Percentiles rank a stretch among this genome's conserved stretches.
Conservation (phyloP, 1,284 basidiomycete genomes). For the Ceratobasidium sp. region DNA sequence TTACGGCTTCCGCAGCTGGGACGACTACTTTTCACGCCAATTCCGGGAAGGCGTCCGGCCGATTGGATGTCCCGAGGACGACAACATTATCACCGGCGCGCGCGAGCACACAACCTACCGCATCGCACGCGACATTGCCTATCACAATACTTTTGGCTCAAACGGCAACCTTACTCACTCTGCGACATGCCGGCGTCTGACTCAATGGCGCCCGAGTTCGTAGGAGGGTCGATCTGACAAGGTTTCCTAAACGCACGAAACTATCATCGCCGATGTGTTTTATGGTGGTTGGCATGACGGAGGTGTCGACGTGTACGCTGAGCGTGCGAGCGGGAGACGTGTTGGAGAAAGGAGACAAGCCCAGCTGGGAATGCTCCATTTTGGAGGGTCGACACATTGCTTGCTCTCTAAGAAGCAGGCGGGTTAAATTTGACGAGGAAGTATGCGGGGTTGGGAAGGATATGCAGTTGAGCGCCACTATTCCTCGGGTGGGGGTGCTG, state of each 20-base stretch:
- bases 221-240: conserved; percentile 66
- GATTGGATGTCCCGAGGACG: conserved; percentile 53
- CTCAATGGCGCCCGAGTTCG: conserved; percentile 55
- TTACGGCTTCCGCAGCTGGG: conserved; percentile 56
- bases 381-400: conserved; percentile 63
- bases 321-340: conserved; percentile 53
- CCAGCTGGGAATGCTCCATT: conserved; percentile 65
- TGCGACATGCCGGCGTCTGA: conserved; percentile 58
- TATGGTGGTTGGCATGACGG: conserved; percentile 66
- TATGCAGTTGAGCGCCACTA: background rate
- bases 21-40: conserved; percentile 55
- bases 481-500: background rate
- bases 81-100: conserved; percentile 54
- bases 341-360: conserved; percentile 62
- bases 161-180: conserved; percentile 61
- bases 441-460: background rate
- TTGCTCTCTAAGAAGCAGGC: conserved; percentile 56
- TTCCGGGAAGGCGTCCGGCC: conserved; percentile 52
- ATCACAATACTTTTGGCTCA: conserved; percentile 62
- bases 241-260: conserved; percentile 62
- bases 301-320: conserved; percentile 64
- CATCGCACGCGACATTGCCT: conserved; percentile 54
- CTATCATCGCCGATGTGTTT: conserved; percentile 67
- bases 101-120: conserved; percentile 48
- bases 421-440: background rate